Percentiles rank a stretch among this genome's conserved stretches.
phyloP scores from a whole-genome alignment of 257 asterid genomes.

The Fraxinus cuspidata region DNA sequence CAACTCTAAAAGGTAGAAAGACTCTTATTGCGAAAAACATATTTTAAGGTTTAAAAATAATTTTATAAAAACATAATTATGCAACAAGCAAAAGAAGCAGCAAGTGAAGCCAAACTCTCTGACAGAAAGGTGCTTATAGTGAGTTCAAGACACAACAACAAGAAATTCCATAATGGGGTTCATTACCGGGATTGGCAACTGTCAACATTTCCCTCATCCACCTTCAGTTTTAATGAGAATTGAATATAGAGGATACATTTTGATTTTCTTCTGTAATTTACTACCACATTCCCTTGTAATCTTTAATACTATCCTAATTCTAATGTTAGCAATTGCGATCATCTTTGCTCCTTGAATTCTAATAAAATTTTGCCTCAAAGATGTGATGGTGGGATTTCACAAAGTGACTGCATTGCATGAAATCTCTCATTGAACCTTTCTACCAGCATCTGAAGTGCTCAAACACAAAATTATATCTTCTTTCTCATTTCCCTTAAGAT shows the following conservation, averaged over 20 bases:
- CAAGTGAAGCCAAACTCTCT: not conserved
- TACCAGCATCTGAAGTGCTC: not conserved
- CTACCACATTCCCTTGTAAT: not conserved
- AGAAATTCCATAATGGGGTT: not conserved
- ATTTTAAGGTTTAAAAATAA: not conserved
- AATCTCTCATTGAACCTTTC: not conserved
- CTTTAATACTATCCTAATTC: not conserved
- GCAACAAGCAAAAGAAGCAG: conserved; percentile 10
- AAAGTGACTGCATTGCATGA: not conserved
- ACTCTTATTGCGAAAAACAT: not conserved
- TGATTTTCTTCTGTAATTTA: not conserved
- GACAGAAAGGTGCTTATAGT: not conserved
- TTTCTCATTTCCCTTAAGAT: not conserved
- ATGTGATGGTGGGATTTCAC: not conserved
- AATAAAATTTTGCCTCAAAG: not conserved
- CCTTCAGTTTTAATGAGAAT: not conserved
- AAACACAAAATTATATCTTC: not conserved
- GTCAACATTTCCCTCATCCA: not conserved
- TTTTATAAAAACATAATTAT: not conserved
- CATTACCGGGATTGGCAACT: conserved; percentile 5
- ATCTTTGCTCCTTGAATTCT: not conserved
- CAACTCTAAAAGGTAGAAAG: not conserved
- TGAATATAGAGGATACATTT: not conserved
- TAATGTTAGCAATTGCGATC: not conserved
- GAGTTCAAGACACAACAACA: not conserved